phyloP scores from a whole-genome alignment of 257 asterid species.

The Solanum peruvianum region DNA sequence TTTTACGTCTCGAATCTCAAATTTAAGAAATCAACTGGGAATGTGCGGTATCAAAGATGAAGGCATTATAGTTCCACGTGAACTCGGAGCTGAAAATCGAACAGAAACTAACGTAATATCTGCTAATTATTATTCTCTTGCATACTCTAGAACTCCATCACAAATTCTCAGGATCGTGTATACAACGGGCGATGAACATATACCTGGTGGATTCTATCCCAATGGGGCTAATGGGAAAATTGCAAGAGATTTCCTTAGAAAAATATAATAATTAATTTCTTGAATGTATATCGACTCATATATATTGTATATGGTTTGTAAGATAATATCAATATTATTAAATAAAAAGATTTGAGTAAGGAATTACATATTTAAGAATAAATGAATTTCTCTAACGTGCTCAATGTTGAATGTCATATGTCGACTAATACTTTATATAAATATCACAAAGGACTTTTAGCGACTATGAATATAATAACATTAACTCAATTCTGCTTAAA shows the following conservation, averaged over 20 bases:
- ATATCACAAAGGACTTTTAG: background rate
- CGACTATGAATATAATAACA: background rate
- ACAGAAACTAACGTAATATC: conserved; percentile 27
- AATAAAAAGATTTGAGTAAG: background rate
- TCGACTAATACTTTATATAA: background rate
- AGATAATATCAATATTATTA: background rate
- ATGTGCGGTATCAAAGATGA: conserved; percentile 36
- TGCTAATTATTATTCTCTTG: conserved; percentile 26
- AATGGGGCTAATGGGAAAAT: conserved; percentile 34
- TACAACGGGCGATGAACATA: conserved; percentile 17
- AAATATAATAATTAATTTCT: background rate
- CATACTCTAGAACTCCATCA: conserved; percentile 19
- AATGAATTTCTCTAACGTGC: background rate
- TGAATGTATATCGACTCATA: background rate
- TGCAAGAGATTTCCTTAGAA: conserved; percentile 10
- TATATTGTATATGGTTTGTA: background rate
- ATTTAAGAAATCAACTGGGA: conserved; percentile 22
- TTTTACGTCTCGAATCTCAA: conserved; percentile 24
- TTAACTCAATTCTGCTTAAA: background rate
- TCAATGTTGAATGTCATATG: background rate
- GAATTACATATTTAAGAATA: background rate
- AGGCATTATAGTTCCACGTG: conserved; percentile 20
- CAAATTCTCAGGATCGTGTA: conserved; percentile 27
- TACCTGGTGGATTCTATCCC: conserved; percentile 34
- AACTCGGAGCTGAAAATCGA: conserved; percentile 23